Evolutionary conservation across 305 asterid genomes (phyloP).

Genomic region (Lippia alba): DNA sequence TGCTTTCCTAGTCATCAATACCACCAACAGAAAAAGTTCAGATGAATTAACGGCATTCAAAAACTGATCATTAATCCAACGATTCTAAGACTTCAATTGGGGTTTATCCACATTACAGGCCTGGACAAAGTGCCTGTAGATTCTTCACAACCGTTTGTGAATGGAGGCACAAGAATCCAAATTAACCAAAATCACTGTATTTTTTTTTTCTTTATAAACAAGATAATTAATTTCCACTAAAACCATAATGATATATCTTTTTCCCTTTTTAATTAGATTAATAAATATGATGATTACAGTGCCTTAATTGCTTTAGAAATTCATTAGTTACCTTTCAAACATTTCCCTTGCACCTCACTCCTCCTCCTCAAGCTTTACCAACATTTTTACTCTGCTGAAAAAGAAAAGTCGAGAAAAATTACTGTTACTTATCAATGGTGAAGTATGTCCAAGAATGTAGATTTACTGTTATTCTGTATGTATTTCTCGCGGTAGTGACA

Average conservation of each 20-base stretch:
- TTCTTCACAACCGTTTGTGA: neutral
- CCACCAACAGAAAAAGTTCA: neutral
- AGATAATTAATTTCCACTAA: neutral
- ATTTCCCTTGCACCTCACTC: neutral
- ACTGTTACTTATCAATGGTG: slow-evolving; percentile 34
- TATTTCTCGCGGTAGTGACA: slow-evolving; percentile 39
- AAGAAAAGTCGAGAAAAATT: neutral
- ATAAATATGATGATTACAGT: slow-evolving; percentile 14
- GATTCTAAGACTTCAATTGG: neutral
- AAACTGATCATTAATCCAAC: neutral
- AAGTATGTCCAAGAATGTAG: slow-evolving; percentile 25
- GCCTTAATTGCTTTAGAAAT: slow-evolving; percentile 16
- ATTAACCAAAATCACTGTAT: neutral
- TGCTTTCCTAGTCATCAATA: neutral
- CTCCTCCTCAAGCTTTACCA: slow-evolving; percentile 7
- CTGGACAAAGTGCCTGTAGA: slow-evolving; percentile 10
- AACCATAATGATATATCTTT: neutral
- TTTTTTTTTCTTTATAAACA: neutral
- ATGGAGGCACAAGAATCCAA: slow-evolving; percentile 3
- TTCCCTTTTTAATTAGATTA: neutral
- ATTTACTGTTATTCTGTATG: slow-evolving; percentile 36
- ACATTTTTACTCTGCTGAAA: neutral
- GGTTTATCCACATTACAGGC: neutral
- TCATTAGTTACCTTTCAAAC: slow-evolving; percentile 1
- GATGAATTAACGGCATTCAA: neutral